Evolutionary conservation across 2,329 filamentous ascomycete species (phyloP), one percentile per base, ranked within the genome.

Genomic region (Amylocarpus encephaloides): DNA sequence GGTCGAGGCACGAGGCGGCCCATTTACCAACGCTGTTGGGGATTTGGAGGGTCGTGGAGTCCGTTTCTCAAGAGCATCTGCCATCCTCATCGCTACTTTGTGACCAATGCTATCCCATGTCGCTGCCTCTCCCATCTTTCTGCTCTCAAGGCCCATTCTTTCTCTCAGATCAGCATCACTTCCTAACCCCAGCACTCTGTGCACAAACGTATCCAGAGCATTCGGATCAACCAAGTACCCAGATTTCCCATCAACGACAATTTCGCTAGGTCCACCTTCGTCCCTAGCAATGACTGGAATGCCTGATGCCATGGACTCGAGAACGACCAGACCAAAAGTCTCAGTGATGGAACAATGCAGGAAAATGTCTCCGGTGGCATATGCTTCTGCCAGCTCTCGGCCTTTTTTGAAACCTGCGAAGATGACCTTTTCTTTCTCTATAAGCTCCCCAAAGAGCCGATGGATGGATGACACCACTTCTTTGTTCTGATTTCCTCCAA

Each of bases 41-140:
- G 10, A 36, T 36, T 36, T 36, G 22, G 22, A 26, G 22, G 22
- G 22, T 26, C 22, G 22, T 26, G 7, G 22, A 26, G 22, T 4
- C 7, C 18, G 42, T 3, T 53, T 43, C 16, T 57, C 47, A 22
- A 64, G 43, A 15, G 54, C 56, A 30, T 77, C 73, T 2, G 74
- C 69, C 68, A 86, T 78, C 50, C 78, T 75, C 74, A 79, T 80
- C 2, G 83, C 83, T 1, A 85, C 83, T 43, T 77, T 79, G 59
- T 84, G 83, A 68, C 85, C 84, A 65, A 86, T 84, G 67, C 78
- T 83, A 51, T 85, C 81, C 84, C 83, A 87, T 0, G 81, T 86
- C 2, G 79, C 82, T 43, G 81, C 73, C 52, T 77, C 77, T 0
- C 82, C 83, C 53, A 81, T 76, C 16, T 64, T 62, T 46, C 82